Evolutionary conservation across 2,329 filamentous ascomycete species (phyloP).

Genomic region (Colletotrichum endophyticum): DNA sequence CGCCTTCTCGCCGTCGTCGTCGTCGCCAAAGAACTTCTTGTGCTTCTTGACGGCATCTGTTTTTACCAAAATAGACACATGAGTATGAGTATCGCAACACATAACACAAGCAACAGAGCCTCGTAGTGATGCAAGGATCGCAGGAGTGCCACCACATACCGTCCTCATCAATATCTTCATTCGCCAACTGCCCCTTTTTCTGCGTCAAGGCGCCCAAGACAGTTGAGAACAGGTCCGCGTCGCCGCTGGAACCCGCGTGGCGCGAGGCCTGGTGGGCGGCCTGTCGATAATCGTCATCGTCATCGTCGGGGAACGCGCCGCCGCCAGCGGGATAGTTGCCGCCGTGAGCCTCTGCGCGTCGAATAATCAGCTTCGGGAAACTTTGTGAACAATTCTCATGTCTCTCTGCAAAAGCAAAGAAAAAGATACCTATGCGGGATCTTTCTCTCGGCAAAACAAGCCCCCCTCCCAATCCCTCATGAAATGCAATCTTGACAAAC

Average conservation of each 20-base stretch:
- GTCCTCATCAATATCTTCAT: constrained; percentile 55
- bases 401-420: background rate
- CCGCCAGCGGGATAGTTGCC: constrained; percentile 34
- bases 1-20: constrained; percentile 49
- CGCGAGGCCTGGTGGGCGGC: constrained; percentile 54
- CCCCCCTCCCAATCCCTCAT: background rate
- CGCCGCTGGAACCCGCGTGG: constrained; percentile 50
- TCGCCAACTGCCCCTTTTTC: constrained; percentile 53
- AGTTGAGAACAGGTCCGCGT: constrained; percentile 52
- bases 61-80: background rate
- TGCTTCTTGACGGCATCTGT: constrained; percentile 75
- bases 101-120: background rate
- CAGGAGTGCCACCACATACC: constrained; percentile 34
- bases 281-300: constrained; percentile 52
- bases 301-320: constrained; percentile 39
- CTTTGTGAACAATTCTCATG: background rate
- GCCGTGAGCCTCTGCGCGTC: constrained; percentile 34
- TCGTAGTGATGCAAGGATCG: too few species aligned
- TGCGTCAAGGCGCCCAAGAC: constrained; percentile 52
- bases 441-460: background rate
- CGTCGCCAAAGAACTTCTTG: constrained; percentile 71
- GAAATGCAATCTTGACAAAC: background rate
- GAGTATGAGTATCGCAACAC: background rate
- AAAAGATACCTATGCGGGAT: background rate
- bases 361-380: background rate